Evolutionary conservation across 768 basidiomycete species (phyloP).

Genomic region (Cystoderma amianthinum): DNA sequence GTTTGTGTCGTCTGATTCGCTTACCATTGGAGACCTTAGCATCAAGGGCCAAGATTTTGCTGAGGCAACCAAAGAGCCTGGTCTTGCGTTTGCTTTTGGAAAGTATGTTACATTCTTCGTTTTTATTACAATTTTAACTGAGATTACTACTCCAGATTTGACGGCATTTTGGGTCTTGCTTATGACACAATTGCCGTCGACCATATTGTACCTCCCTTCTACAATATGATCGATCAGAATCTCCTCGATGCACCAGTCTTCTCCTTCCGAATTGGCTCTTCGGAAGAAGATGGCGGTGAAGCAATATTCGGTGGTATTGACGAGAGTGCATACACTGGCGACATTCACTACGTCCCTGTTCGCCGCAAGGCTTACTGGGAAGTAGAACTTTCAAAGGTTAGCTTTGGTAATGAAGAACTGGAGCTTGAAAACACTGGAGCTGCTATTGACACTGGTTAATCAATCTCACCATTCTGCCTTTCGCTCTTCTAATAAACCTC

Average conservation of each 20-base stretch:
- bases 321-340: slow-evolving; percentile 64
- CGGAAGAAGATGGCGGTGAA: slow-evolving; percentile 86
- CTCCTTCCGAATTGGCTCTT: slow-evolving; percentile 86
- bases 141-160: slow-evolving; percentile 66
- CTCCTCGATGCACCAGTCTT: slow-evolving; percentile 86
- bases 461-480: not conserved
- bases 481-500: slow-evolving; percentile 4
- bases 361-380: slow-evolving; percentile 98
- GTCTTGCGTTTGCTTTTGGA: slow-evolving; percentile 94
- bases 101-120: slow-evolving; percentile 46
- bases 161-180: slow-evolving; percentile 90
- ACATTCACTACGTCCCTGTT: slow-evolving; percentile 82
- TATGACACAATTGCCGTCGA: slow-evolving; percentile 97
- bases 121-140: not conserved
- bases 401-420: slow-evolving; percentile 80
- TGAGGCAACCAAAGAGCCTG: slow-evolving; percentile 93
- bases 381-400: slow-evolving; percentile 84
- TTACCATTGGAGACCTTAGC: slow-evolving; percentile 77
- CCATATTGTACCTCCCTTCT: slow-evolving; percentile 89
- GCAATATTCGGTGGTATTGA: slow-evolving; percentile 92
- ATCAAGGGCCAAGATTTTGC: slow-evolving; percentile 83
- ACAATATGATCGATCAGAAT: slow-evolving; percentile 79
- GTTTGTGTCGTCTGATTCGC: slow-evolving; percentile 78
- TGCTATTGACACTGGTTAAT: slow-evolving; percentile 79
- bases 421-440: slow-evolving; percentile 93